phyloP scores from a whole-genome alignment of 441 rosid genomes.

The Croton laevigatus region DNA sequence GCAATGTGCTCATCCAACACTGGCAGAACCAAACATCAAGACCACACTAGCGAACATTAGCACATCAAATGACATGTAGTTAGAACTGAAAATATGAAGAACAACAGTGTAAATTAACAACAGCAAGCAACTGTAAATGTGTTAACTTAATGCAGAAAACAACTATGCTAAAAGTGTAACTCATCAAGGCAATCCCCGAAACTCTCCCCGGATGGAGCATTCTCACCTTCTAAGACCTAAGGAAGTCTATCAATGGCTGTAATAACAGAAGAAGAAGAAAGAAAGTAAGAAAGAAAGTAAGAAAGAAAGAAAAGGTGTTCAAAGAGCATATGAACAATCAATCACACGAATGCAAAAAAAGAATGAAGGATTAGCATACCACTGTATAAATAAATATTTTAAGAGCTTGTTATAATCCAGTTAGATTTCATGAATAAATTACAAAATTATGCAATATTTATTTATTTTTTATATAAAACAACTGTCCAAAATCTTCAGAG shows the following conservation, averaged over 20 bases:
- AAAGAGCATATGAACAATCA: background rate
- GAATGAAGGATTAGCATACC: background rate
- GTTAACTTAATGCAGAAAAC: too few relatives aligned
- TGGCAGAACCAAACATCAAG: background rate
- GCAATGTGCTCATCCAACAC: slow-evolving; percentile 12
- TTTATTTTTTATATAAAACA: too few relatives aligned
- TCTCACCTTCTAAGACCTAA: slow-evolving; percentile 40
- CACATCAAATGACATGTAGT: too few relatives aligned
- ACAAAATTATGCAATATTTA: background rate
- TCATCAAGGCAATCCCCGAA: slow-evolving; percentile 65
- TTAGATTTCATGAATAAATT: background rate
- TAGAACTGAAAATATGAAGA: too few relatives aligned
- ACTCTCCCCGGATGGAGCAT: slow-evolving; percentile 79
- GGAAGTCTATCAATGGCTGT: background rate
- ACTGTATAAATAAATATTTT: too few relatives aligned
- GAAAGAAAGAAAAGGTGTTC: background rate
- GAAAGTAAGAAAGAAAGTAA: too few relatives aligned
- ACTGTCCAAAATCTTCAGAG: background rate
- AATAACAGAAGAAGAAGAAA: too few relatives aligned
- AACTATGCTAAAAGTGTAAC: too few relatives aligned
- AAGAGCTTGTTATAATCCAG: background rate
- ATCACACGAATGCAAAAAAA: background rate
- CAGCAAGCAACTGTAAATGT: too few relatives aligned
- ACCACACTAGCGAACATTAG: too few relatives aligned
- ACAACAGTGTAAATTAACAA: background rate